Percentiles rank a stretch among this genome's conserved stretches.
Evolutionary conservation across 2,329 filamentous ascomycete species (phyloP).

Genomic region (Amesomyces nigricolor): DNA sequence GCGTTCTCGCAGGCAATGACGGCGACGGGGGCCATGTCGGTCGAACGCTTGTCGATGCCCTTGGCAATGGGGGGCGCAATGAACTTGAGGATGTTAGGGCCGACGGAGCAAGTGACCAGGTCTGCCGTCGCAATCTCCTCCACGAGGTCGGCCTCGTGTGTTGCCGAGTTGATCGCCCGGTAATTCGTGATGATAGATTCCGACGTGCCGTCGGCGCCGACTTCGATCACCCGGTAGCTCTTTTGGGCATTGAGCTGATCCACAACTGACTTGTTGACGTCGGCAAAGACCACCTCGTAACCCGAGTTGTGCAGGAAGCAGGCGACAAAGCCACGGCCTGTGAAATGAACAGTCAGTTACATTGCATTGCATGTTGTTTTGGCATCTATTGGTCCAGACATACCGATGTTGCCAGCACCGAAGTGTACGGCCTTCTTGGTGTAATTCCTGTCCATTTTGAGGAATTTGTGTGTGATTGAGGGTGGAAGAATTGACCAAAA

Average conservation of each 20-base stretch:
- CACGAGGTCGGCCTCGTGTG: conserved; percentile 73
- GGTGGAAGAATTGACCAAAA: not conserved
- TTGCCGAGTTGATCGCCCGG: conserved; percentile 92
- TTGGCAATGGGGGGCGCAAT: conserved; percentile 94
- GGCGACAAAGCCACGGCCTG: conserved; percentile 73
- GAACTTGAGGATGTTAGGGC: conserved; percentile 92
- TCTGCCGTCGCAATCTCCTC: conserved; percentile 83
- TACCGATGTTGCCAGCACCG: conserved; percentile 78
- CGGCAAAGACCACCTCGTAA: conserved; percentile 93
- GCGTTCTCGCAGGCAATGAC: conserved; percentile 98
- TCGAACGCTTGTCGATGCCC: conserved; percentile 74
- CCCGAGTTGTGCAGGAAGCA: conserved; percentile 92
- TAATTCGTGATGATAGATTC: conserved; percentile 88
- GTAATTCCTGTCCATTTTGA: conserved; percentile 19
- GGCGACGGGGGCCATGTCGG: conserved; percentile 61
- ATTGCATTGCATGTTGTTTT: not conserved
- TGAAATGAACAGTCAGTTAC: conserved; percentile 18
- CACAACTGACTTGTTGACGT: conserved; percentile 83
- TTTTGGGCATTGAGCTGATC: conserved; percentile 67
- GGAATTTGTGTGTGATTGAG: conserved; percentile 2
- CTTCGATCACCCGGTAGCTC: conserved; percentile 88
- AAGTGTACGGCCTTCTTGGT: conserved; percentile 74
- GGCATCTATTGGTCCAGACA: conserved; percentile 20
- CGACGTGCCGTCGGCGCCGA: conserved; percentile 75
- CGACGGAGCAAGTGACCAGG: conserved; percentile 92